Conservation (phyloP, 2,329 filamentous ascomycete species). For the Pyricularia sp. region DNA sequence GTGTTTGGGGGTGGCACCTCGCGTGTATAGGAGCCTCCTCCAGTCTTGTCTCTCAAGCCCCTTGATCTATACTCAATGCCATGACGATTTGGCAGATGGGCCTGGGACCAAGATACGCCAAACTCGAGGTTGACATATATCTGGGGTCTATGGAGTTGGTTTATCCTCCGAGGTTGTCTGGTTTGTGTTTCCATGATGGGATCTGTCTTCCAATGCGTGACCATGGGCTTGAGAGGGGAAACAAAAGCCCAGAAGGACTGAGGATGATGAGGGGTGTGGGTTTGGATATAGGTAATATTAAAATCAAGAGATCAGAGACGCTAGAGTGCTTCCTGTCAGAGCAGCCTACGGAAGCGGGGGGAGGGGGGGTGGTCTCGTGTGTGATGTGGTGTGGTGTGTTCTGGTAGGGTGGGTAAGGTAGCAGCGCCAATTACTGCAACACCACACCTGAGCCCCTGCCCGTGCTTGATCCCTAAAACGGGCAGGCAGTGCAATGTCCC, state of each 20-base stretch:
- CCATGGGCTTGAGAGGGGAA: conserved; percentile 5
- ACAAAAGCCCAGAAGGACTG: not conserved
- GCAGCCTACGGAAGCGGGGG: not conserved
- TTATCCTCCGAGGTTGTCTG: conserved; percentile 17
- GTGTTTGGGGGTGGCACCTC: conserved; percentile 34
- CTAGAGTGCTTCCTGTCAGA: not conserved
- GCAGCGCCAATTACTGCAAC: not conserved
- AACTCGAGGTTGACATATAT: conserved; percentile 43
- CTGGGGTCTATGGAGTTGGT: conserved; percentile 25
- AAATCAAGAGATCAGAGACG: not conserved
- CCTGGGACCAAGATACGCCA: conserved; percentile 39
- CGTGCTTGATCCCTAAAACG: not conserved
- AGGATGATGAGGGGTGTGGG: not conserved
- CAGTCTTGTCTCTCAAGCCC: conserved; percentile 26
- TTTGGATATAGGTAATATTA: conserved; percentile 1
- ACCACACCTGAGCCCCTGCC: not conserved
- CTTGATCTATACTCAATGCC: conserved; percentile 38
- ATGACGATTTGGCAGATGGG: conserved; percentile 31
- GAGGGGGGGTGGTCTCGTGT: not conserved
- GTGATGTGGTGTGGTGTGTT: not conserved
- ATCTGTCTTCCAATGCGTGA: conserved; percentile 15
- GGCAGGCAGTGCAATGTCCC: not conserved
- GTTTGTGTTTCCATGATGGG: conserved; percentile 17
- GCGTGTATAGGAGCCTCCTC: conserved; percentile 31
- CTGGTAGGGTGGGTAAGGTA: not conserved